Conservation (phyloP, 306 rosid species). For the Medicago arabica region DNA sequence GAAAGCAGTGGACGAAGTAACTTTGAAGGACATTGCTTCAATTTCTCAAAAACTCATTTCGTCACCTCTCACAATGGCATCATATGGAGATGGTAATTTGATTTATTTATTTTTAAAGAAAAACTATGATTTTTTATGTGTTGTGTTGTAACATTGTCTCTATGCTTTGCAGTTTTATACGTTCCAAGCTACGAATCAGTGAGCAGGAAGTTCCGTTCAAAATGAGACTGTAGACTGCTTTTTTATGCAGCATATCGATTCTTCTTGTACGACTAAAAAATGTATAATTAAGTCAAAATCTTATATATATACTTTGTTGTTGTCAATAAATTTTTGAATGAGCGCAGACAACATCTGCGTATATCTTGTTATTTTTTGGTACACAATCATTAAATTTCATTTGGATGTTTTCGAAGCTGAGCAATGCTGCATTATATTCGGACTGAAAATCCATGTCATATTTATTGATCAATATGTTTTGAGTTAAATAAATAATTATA, state of each 20-base stretch:
- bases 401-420: constrained; percentile 21
- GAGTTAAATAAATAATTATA: neutral
- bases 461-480: constrained; percentile 7
- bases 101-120: neutral
- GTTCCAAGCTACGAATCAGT: constrained; percentile 83
- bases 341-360: constrained; percentile 43
- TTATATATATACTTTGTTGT: constrained; percentile 35
- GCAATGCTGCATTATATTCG: constrained; percentile 23
- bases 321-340: constrained; percentile 50
- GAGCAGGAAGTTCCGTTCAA: constrained; percentile 68
- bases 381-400: constrained; percentile 40
- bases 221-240: constrained; percentile 48
- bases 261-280: constrained; percentile 33
- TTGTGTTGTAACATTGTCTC: constrained; percentile 8
- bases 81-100: constrained; percentile 84
- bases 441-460: constrained; percentile 19
- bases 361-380: constrained; percentile 47
- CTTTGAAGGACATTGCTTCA: constrained; percentile 67
- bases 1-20: constrained; percentile 81
- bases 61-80: constrained; percentile 91
- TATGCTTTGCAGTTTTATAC: constrained; percentile 64
- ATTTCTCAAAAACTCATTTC: constrained; percentile 78
- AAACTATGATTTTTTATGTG: constrained; percentile 1
- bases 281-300: constrained; percentile 46
- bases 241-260: constrained; percentile 21